A percentile compares a stretch with the other conserved stretches of the same genome.
phyloP scores from a whole-genome alignment of 2,329 filamentous ascomycete genomes.

The Furcasterigmium sp. region DNA sequence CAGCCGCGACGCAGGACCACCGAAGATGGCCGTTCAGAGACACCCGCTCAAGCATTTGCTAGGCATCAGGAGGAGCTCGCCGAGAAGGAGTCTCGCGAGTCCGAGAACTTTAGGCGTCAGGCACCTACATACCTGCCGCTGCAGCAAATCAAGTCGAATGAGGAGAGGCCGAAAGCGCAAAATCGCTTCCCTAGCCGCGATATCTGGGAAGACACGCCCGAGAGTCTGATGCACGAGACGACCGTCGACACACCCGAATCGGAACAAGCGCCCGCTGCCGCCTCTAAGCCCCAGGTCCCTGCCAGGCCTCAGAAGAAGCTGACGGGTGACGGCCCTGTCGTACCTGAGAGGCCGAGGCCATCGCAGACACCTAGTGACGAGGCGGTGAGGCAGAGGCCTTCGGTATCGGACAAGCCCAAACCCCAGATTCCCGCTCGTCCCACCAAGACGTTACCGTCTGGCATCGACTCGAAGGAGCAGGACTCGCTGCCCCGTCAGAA shows the following conservation, averaged over 20 bases:
- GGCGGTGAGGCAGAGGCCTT: constrained; percentile 28
- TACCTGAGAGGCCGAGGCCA: constrained; percentile 52
- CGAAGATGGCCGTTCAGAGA: constrained; percentile 36
- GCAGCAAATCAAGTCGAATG: constrained; percentile 20
- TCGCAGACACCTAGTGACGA: constrained; percentile 33
- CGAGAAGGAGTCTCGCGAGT: constrained; percentile 44
- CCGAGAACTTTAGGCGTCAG: constrained; percentile 44
- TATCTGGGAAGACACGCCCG: constrained; percentile 90
- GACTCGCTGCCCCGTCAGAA: constrained; percentile 62
- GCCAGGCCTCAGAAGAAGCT: constrained; percentile 42
- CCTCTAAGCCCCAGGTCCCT: constrained; percentile 57
- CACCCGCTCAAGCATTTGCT: constrained; percentile 60
- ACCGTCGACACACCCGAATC: constrained; percentile 58
- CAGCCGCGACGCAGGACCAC: constrained; percentile 19
- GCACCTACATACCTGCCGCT: constrained; percentile 30
- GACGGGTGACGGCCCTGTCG: constrained; percentile 34
- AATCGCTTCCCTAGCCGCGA: constrained; percentile 86
- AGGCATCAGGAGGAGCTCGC: constrained; percentile 61
- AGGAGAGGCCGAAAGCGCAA: constrained; percentile 50
- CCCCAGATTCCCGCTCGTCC: constrained; percentile 58
- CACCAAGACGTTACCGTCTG: constrained; percentile 38
- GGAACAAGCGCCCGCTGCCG: constrained; percentile 25
- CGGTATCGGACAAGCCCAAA: constrained; percentile 50
- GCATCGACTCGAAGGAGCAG: constrained; percentile 36
- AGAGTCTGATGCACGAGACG: constrained; percentile 74